These are phyloP conservation scores for Datisca glomerata DNA, from an alignment of 306 rosid genomes.

Conservation along the genomic window DNA sequence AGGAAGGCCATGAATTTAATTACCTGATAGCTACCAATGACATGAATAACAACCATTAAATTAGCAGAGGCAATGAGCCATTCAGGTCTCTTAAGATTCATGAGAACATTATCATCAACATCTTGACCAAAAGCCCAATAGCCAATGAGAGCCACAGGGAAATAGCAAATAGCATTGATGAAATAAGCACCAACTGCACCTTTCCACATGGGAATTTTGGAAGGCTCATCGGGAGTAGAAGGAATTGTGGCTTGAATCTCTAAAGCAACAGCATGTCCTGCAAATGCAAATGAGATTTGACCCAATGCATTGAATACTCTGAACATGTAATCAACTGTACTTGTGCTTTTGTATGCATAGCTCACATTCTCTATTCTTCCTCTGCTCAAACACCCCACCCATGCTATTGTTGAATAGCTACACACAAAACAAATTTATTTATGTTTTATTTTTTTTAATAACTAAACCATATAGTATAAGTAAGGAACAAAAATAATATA, in stretches of 20 bases:
- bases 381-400: slow-evolving; percentile 66
- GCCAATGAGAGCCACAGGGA: slow-evolving; percentile 79
- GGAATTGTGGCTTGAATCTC: slow-evolving; percentile 98
- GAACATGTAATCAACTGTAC: slow-evolving; percentile 40
- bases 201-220: slow-evolving; percentile 79
- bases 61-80: slow-evolving; percentile 94
- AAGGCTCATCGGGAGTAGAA: slow-evolving; percentile 74
- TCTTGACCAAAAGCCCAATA: slow-evolving; percentile 89
- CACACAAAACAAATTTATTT: slow-evolving; percentile 2
- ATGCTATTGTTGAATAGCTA: slow-evolving; percentile 85
- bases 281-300: slow-evolving; percentile 78
- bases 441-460: no score
- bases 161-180: slow-evolving; percentile 75
- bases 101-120: slow-evolving; percentile 64
- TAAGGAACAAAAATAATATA: no score
- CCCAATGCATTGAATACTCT: slow-evolving; percentile 81
- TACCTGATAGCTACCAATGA: slow-evolving; percentile 95
- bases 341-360: slow-evolving; percentile 59
- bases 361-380: slow-evolving; percentile 59
- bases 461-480: no score
- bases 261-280: slow-evolving; percentile 86
- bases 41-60: slow-evolving; percentile 82
- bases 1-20: no score
- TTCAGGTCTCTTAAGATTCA: slow-evolving; percentile 49
- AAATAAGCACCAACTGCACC: slow-evolving; percentile 76